These are phyloP conservation scores for Talaromyces proteolyticus DNA, from an alignment of 495 filamentous ascomycete species.

Conservation along the genomic window DNA sequence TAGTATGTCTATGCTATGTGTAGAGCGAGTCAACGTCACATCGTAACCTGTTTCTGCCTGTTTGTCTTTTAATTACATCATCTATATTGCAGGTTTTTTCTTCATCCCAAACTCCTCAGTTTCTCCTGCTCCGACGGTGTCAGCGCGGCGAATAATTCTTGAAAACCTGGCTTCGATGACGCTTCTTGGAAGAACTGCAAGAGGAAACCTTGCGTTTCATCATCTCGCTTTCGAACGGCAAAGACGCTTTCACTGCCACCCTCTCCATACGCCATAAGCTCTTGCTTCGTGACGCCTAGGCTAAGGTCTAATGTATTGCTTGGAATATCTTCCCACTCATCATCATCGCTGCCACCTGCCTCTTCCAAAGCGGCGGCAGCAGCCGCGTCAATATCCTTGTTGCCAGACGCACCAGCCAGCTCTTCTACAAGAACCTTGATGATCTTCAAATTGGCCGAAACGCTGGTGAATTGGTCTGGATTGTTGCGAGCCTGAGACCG, in stretches of 20 bases:
- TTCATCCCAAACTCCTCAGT: constrained; percentile 38
- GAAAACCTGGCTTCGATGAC: constrained; percentile 67
- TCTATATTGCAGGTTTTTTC: not conserved
- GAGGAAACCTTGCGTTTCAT: constrained; percentile 84
- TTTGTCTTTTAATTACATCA: not conserved
- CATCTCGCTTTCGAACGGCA: constrained; percentile 65
- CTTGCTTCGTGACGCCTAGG: constrained; percentile 56
- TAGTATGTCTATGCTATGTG: too few species aligned
- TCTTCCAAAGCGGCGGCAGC: constrained; percentile 44
- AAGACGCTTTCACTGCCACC: constrained; percentile 47
- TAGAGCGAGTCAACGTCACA: not conserved
- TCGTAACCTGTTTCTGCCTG: too few species aligned
- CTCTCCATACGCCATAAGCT: constrained; percentile 74
- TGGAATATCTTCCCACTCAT: constrained; percentile 90
- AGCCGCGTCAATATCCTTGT: constrained; percentile 46
- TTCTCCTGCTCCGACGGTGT: constrained; percentile 71
- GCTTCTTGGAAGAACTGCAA: constrained; percentile 74
- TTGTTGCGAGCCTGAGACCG: constrained; percentile 78
- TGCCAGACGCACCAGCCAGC: constrained; percentile 57
- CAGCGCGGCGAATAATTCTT: constrained; percentile 63
- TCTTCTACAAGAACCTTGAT: constrained; percentile 93
- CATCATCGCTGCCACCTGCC: constrained; percentile 49
- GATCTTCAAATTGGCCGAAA: constrained; percentile 87
- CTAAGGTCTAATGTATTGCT: constrained; percentile 63
- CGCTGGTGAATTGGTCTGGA: constrained; percentile 84